Base-by-base conservation (phyloP, 306 rosid species). In the Purshia tridentata region DNA sequence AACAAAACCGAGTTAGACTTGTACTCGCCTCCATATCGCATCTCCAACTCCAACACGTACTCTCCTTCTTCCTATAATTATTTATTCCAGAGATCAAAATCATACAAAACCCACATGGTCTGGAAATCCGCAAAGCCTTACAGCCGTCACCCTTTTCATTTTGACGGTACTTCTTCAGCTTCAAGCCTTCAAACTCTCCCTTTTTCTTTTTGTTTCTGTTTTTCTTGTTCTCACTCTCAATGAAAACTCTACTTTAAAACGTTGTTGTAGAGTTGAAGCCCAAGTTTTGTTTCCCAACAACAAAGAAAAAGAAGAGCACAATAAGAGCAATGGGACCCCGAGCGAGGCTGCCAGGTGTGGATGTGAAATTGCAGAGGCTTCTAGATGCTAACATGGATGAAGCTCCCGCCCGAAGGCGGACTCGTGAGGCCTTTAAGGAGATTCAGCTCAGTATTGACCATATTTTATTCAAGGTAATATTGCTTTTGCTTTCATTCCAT, bases 381-480 rank as follows among this genome's bases (percentile, higher is more conserved):
- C 67, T 87, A 72, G 81, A 84, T 65, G 81, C 91, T 58, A 81
- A 85, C 2, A 87, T 86, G 97, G 97, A 90, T 65, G 81, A 85
- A 78, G 98, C 76, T 1, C 70, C 84, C 0, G 82, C 97, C 71
- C 89, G 98, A 87, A 87, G 91, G 65, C 84, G 84, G 19, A 97
- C 92, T 65, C 91, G 98, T 45, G 88, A 87, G 69, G 87, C 96
- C 64, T 83, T 93, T 69, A 93, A 87, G 88, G 85, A 82, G 42
- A 78, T 82, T 79, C 98, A 93, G 77, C 97, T 93, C 72, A 86
- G 88, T 6, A 83, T 93, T 78, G 93, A 93, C 67, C 96, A 93
- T 56, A 84, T 93, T 41, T 70, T 93, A 79, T 93, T 93, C 74
- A 90, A 90, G 96, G 98, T 82, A 64, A 40, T 18, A 11, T 55